A percentile compares a stretch with the other conserved stretches of the same genome.
Evolutionary conservation across 169 alveolate genomes (phyloP).

Genomic region (Cryptosporidium sp.): DNA sequence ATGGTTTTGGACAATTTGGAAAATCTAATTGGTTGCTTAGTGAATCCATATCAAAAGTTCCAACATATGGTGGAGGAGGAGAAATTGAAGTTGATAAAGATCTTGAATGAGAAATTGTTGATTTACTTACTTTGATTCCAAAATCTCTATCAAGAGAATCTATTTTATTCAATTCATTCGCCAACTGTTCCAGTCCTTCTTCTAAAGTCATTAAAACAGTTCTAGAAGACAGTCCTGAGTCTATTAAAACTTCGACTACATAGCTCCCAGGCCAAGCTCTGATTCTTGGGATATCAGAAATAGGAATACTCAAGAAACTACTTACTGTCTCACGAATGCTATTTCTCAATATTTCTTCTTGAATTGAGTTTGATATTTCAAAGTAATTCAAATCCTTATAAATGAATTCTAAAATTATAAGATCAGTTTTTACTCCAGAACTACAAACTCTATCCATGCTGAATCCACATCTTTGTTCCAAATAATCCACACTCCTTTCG

Average conservation of each 20-base stretch:
- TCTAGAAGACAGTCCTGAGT: constrained; percentile 61
- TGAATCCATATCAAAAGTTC: constrained; percentile 67
- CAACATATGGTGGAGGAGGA: constrained; percentile 70
- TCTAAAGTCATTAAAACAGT: constrained; percentile 41
- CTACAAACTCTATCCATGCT: constrained; percentile 67
- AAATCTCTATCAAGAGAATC: constrained; percentile 24
- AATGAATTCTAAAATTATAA: constrained; percentile 32
- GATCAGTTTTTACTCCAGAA: constrained; percentile 65
- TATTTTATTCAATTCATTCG: constrained; percentile 21
- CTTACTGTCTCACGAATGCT: constrained; percentile 51
- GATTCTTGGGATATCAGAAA: constrained; percentile 64
- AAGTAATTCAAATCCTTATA: constrained; percentile 44
- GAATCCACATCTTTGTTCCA: constrained; percentile 69
- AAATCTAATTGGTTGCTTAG: constrained; percentile 52
- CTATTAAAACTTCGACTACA: constrained; percentile 55
- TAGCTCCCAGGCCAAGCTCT: constrained; percentile 75
- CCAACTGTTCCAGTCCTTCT: background rate
- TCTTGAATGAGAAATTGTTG: constrained; percentile 50
- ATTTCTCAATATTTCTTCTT: constrained; percentile 44
- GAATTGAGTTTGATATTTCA: constrained; percentile 63
- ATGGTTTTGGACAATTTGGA: constrained; percentile 62
- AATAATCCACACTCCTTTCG: constrained; percentile 59
- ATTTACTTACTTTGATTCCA: constrained; percentile 26
- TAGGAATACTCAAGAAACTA: constrained; percentile 35
- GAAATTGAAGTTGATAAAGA: constrained; percentile 26